phyloP scores from a whole-genome alignment of 257 asterid genomes.

The Solanum gandarillasii region DNA sequence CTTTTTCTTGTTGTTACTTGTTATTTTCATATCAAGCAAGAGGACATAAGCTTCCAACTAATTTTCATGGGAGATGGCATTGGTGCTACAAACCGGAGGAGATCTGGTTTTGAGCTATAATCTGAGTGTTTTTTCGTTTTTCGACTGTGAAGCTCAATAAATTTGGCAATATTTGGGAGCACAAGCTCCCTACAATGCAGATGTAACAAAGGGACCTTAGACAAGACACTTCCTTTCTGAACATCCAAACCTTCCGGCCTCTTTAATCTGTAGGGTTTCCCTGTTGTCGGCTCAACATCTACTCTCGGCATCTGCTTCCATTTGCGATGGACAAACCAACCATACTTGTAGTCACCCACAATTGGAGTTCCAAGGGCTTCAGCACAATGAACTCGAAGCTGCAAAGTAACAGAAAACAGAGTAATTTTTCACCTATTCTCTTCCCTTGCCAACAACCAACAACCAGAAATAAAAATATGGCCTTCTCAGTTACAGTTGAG shows the following conservation, averaged over 20 bases:
- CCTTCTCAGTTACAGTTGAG: background rate
- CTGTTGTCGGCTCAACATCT: slow-evolving; percentile 65
- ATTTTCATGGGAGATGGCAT: slow-evolving; percentile 96
- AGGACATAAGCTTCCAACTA: slow-evolving; percentile 87
- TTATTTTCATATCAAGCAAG: slow-evolving; percentile 28
- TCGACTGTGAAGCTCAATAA: slow-evolving; percentile 32
- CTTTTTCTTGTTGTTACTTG: background rate
- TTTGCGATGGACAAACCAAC: slow-evolving; percentile 74
- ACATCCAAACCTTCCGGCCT: slow-evolving; percentile 85
- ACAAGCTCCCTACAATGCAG: slow-evolving; percentile 85
- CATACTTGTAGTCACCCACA: slow-evolving; percentile 86
- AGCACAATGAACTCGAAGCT: slow-evolving; percentile 95
- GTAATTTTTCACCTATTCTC: background rate
- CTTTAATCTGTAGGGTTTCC: slow-evolving; percentile 57
- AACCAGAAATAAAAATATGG: background rate
- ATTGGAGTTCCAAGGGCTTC: slow-evolving; percentile 96
- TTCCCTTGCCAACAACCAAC: background rate
- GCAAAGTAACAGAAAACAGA: background rate
- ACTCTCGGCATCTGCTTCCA: slow-evolving; percentile 95
- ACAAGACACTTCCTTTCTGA: slow-evolving; percentile 84
- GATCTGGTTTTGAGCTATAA: slow-evolving; percentile 30
- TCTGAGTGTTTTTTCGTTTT: background rate
- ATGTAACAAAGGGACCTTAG: slow-evolving; percentile 85
- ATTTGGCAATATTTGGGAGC: slow-evolving; percentile 71
- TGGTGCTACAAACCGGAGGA: slow-evolving; percentile 70